Evolutionary conservation across 306 rosid species (phyloP).

Genomic region (Malus sylvestris): DNA sequence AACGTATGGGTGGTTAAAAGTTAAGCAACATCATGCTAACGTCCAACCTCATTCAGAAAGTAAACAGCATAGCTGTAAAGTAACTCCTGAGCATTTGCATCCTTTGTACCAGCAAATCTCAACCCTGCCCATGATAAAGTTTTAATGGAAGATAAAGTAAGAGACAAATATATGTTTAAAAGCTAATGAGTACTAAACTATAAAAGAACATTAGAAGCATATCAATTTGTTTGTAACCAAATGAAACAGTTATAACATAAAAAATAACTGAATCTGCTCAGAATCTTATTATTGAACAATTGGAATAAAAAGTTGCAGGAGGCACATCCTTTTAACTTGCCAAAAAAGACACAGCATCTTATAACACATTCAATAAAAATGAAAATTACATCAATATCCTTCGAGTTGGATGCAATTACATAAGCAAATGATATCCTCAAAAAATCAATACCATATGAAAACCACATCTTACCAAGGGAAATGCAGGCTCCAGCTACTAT

Average conservation of each 20-base stretch:
- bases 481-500: constrained; percentile 92
- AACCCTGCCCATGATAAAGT: constrained; percentile 47
- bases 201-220: not conserved
- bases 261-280: not conserved
- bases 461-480: constrained; percentile 61
- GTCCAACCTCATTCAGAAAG: constrained; percentile 82
- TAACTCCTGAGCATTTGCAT: constrained; percentile 74
- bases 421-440: not conserved
- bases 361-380: not conserved
- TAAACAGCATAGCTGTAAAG: constrained; percentile 74
- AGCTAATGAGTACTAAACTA: not conserved
- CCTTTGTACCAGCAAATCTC: constrained; percentile 88
- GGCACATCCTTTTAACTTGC: constrained; percentile 1
- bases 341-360: not conserved
- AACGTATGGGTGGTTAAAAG: constrained; percentile 12
- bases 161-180: not conserved
- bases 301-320: not conserved
- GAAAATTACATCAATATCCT: not conserved
- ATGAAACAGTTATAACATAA: not conserved
- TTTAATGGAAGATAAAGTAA: constrained; percentile 11
- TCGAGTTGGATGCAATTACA: not conserved
- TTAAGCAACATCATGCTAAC: constrained; percentile 10
- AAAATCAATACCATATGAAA: not conserved
- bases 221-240: not conserved
- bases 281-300: not conserved